Conservation (phyloP, 192 early-diverging fungal genomes). For the Neocallimastix lanati region DNA sequence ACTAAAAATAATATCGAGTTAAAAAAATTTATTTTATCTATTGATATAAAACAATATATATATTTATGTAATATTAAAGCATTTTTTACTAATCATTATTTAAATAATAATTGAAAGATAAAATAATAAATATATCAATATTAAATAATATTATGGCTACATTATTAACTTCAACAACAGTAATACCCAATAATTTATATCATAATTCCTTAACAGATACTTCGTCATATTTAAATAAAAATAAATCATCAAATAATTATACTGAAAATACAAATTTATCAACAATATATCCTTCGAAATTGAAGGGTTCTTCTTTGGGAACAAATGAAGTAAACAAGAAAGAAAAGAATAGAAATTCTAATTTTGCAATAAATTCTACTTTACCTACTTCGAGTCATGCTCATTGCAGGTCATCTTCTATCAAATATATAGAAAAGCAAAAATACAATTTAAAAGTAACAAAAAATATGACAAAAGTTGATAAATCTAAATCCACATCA, state of each 20-base stretch:
- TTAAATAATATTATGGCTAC: not conserved
- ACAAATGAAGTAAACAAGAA: not conserved
- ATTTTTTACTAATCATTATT: too few species aligned
- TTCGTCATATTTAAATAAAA: not conserved
- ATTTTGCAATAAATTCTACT: not conserved
- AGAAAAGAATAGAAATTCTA: not conserved
- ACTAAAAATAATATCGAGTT: too few species aligned
- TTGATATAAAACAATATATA: too few species aligned
- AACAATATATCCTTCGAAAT: not conserved
- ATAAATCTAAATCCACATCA: not conserved
- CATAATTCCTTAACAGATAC: not conserved
- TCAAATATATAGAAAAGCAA: not conserved
- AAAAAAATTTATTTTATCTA: too few species aligned
- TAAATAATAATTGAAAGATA: too few species aligned
- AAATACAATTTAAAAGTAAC: not conserved
- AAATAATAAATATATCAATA: too few species aligned
- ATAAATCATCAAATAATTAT: not conserved
- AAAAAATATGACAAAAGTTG: not conserved
- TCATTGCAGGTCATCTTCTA: not conserved
- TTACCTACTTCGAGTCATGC: not conserved
- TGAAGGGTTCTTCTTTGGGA: not conserved
- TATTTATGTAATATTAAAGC: too few species aligned
- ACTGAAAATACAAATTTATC: too few species aligned
- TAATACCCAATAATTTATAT: not conserved
- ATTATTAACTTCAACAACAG: not conserved